A percentile compares a stretch with the other conserved stretches of the same genome.
phyloP scores from a whole-genome alignment of 176 grass and related monocot species.

The Eleusine indica region DNA sequence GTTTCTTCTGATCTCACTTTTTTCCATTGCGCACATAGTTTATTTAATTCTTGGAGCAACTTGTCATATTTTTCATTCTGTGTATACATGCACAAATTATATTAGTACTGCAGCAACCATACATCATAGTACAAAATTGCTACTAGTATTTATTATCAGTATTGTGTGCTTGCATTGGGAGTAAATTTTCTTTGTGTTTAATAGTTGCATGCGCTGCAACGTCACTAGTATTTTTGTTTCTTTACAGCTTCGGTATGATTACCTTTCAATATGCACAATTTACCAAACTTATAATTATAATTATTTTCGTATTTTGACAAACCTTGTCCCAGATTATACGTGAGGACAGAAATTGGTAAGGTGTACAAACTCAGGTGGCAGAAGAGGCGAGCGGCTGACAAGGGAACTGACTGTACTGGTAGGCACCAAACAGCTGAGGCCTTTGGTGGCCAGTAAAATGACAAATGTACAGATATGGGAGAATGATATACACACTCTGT shows the following conservation, averaged over 20 bases:
- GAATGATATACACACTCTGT: constrained; percentile 55
- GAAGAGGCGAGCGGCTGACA: constrained; percentile 37
- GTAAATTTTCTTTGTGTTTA: constrained; percentile 8
- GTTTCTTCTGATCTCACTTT: background rate
- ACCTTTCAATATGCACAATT: background rate
- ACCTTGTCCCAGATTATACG: constrained; percentile 33
- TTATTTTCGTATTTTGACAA: constrained; percentile 27
- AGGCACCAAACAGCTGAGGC: constrained; percentile 41
- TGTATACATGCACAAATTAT: background rate
- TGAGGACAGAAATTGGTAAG: constrained; percentile 22
- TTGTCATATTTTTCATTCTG: background rate
- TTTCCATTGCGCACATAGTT: background rate
- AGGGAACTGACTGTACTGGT: constrained; percentile 47
- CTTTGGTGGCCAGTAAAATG: constrained; percentile 50
- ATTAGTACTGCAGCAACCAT: background rate
- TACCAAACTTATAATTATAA: constrained; percentile 18
- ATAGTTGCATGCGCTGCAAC: background rate
- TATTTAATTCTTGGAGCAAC: background rate
- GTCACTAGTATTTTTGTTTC: constrained; percentile 10
- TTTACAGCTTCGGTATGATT: background rate
- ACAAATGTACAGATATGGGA: constrained; percentile 81
- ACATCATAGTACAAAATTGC: background rate
- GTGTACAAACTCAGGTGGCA: constrained; percentile 29
- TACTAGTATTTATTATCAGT: background rate
- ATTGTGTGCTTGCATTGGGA: constrained; percentile 21